Conservation (phyloP, 768 basidiomycete species). For the Boletus tomentosulus region DNA sequence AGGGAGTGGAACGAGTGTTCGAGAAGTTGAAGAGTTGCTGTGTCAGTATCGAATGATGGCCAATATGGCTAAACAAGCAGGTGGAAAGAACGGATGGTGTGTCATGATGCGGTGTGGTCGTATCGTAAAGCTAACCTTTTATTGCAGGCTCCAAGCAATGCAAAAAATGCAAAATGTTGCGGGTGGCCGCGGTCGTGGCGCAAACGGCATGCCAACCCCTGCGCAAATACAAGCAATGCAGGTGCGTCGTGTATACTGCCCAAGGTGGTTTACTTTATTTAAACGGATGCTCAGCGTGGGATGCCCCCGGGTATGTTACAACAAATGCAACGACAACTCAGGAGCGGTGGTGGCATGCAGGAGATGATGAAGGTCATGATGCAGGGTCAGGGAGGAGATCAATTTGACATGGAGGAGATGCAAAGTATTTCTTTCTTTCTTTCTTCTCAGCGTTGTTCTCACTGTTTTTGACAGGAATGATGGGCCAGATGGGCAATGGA, state of each 20-base stretch:
- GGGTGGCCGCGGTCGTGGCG: conserved; percentile 82
- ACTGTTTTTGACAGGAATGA: conserved; percentile 58
- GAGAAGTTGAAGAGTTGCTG: conserved; percentile 96
- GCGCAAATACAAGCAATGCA: conserved; percentile 95
- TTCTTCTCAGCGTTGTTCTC: conserved; percentile 5
- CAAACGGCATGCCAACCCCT: conserved; percentile 85
- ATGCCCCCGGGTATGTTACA: conserved; percentile 96
- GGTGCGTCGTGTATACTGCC: conserved; percentile 40
- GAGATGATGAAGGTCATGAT: conserved; percentile 99
- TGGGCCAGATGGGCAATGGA: conserved; percentile 77
- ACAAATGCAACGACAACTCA: conserved; percentile 82
- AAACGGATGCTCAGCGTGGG: conserved; percentile 52
- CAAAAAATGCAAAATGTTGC: conserved; percentile 90
- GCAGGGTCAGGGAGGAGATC: conserved; percentile 88
- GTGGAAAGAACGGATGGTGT: conserved; percentile 93
- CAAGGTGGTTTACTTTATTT: conserved; percentile 3
- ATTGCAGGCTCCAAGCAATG: conserved; percentile 69
- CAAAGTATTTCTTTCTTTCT: conserved; percentile 52
- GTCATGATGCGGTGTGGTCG: conserved; percentile 19
- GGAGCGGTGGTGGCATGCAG: conserved; percentile 85
- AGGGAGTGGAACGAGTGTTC: conserved; percentile 90
- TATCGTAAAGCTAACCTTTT: conserved; percentile 4
- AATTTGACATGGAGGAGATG: conserved; percentile 93
- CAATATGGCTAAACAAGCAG: conserved; percentile 97
- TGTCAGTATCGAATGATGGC: conserved; percentile 99